Evolutionary conservation across 805 yeast genomes (phyloP).

Genomic region (Blastobotrys terrestris): DNA sequence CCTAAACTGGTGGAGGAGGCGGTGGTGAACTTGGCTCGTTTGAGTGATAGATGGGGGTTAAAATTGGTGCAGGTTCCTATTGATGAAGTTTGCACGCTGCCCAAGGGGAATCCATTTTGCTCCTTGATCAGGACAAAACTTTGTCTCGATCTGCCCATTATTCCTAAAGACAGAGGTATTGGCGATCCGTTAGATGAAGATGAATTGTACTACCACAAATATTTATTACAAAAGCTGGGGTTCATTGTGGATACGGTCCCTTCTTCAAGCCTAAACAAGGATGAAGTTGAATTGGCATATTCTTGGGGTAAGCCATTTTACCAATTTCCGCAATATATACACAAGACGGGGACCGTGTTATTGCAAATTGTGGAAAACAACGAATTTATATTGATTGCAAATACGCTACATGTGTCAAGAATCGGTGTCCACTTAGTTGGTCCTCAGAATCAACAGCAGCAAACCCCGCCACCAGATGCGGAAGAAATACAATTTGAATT

Average conservation of each 20-base stretch:
- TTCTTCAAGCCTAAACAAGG: slow-evolving; percentile 45
- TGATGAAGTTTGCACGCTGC: slow-evolving; percentile 74
- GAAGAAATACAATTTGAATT: slow-evolving; percentile 58
- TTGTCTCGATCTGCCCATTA: slow-evolving; percentile 68
- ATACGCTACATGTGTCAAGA: slow-evolving; percentile 74
- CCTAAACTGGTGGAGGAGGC: slow-evolving; percentile 78
- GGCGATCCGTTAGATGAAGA: slow-evolving; percentile 31
- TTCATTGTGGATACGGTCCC: slow-evolving; percentile 80
- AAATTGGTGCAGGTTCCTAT: slow-evolving; percentile 84
- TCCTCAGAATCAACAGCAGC: not conserved
- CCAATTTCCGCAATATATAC: slow-evolving; percentile 83
- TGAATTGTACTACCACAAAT: slow-evolving; percentile 64
- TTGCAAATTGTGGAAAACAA: slow-evolving; percentile 82
- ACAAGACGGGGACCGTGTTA: slow-evolving; percentile 79
- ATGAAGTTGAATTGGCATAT: slow-evolving; percentile 60
- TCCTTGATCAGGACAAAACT: slow-evolving; percentile 67
- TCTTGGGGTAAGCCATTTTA: slow-evolving; percentile 90
- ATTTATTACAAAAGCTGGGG: slow-evolving; percentile 60
- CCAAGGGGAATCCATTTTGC: slow-evolving; percentile 77
- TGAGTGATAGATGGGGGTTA: slow-evolving; percentile 81
- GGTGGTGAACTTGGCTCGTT: slow-evolving; percentile 67
- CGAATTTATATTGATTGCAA: slow-evolving; percentile 76
- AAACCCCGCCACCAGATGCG: slow-evolving; percentile 9
- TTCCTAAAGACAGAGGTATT: slow-evolving; percentile 23
- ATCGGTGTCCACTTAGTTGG: slow-evolving; percentile 37